Percentiles rank a stretch among this genome's conserved stretches.
Evolutionary conservation across 495 filamentous ascomycete species (phyloP).

Genomic region (Penicillium desertorum): DNA sequence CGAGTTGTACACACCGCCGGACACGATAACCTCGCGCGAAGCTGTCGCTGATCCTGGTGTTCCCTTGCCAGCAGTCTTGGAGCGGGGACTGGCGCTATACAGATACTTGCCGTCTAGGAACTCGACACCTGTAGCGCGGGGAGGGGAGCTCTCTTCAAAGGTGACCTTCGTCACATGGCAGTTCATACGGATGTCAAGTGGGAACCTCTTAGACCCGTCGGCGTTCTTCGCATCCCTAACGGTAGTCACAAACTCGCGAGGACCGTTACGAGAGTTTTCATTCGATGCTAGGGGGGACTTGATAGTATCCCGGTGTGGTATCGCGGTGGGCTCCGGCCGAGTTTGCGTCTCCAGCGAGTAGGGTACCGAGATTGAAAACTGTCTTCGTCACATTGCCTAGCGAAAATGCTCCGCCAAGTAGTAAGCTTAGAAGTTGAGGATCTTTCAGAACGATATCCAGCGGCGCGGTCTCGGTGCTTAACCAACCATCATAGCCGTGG

Average conservation of each 20-base stretch:
- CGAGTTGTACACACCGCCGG: conserved; percentile 61
- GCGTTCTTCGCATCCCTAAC: conserved; percentile 50
- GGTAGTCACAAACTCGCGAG: conserved; percentile 54
- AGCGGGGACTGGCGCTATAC: conserved; percentile 57
- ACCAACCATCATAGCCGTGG: conserved; percentile 62
- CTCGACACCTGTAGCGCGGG: conserved; percentile 60
- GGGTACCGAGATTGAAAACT: conserved; percentile 37
- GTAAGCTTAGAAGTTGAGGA: conserved; percentile 49
- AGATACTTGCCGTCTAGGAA: conserved; percentile 60
- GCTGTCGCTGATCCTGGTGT: conserved; percentile 47
- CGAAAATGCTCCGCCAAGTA: conserved; percentile 52
- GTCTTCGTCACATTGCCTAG: conserved; percentile 46
- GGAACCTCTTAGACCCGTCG: conserved; percentile 56
- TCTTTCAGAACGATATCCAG: conserved; percentile 51
- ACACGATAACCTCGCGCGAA: conserved; percentile 57
- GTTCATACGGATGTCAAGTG: conserved; percentile 58
- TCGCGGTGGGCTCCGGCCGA: conserved; percentile 40
- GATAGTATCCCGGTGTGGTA: conserved; percentile 47
- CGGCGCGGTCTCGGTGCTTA: conserved; percentile 49
- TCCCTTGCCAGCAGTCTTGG: conserved; percentile 31
- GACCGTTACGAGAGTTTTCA: conserved; percentile 48
- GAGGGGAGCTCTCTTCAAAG: conserved; percentile 49
- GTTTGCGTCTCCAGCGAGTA: conserved; percentile 56
- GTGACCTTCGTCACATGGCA: conserved; percentile 59
- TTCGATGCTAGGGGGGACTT: conserved; percentile 51